These are phyloP conservation scores for Colletotrichum sp. DNA, from an alignment of 2,329 filamentous ascomycete species.

Conservation along the genomic window DNA sequence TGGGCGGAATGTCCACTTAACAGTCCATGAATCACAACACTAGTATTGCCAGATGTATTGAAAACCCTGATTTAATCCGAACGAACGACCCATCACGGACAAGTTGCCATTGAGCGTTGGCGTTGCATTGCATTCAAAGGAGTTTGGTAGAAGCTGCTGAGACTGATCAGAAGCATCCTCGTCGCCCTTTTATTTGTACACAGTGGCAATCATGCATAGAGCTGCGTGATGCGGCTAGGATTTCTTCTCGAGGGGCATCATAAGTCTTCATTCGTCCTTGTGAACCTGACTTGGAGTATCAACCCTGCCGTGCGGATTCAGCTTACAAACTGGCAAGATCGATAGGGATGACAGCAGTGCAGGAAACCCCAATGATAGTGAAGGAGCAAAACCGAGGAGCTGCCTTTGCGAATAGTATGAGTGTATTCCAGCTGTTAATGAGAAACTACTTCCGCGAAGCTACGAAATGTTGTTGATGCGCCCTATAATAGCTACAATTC, in stretches of 20 bases:
- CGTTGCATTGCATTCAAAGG: background rate
- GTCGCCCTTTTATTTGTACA: too few relatives aligned
- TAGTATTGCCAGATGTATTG: background rate
- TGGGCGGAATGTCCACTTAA: background rate
- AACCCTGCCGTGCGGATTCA: background rate
- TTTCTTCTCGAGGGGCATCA: too few relatives aligned
- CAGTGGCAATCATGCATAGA: too few relatives aligned
- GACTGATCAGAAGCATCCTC: background rate
- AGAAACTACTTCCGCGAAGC: background rate
- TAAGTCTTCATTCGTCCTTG: too few relatives aligned
- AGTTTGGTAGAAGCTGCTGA: background rate
- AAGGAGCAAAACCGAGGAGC: background rate
- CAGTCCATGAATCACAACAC: background rate
- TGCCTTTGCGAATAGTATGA: background rate
- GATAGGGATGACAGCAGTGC: background rate
- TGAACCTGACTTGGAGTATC: too few relatives aligned
- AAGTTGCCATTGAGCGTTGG: background rate
- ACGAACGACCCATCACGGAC: background rate
- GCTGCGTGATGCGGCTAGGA: too few relatives aligned
- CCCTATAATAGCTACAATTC: too few relatives aligned
- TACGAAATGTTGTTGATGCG: background rate
- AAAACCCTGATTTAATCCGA: background rate
- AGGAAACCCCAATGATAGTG: background rate
- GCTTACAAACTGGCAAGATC: background rate
- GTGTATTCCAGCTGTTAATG: background rate